Evolutionary conservation across 495 filamentous ascomycete species (phyloP), one percentile per base, ranked within the genome.

Genomic region (Penicillium verhagenii): DNA sequence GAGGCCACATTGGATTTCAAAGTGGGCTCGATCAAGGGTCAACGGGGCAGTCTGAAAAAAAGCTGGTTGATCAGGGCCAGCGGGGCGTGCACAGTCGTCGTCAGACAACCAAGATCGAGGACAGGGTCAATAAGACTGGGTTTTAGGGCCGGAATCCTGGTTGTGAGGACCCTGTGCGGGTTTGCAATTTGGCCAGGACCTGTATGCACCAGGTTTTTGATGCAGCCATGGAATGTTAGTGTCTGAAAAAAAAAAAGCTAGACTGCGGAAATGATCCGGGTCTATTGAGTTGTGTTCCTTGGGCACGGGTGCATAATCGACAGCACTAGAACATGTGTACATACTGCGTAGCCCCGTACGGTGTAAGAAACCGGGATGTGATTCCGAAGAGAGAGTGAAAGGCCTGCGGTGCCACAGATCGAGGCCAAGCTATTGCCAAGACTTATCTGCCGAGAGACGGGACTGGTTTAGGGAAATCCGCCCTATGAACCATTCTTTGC

Each of bases 21-120:
- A 45, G 42, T 45, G 42, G 42, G 26, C 11, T 45, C 4, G 21
- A 2, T 45, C 23, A 45, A 16, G 42, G 42, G 42, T 48, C 26
- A 33, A n/a, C 21, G 28, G 46, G 46, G 46, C 3, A 5, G 4
- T 48, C 16, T 21, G 16, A 6, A 33, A 35, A 33, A 35, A 29
- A 51, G 37, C 42, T 31, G 33, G 39, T 24, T 23, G 43, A 53
- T 59, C 59, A 62, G 52, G 59, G 54, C 18, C 26, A 44, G 28
- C 29, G 59, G 60, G 53, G 50, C 53, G 23, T 45, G 14, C 7
- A 54, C 35, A 50, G 47, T 52, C 59, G 55, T 64, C 58, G 58
- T 64, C 58, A 61, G 52, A 48, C 55, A 44, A 56, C 58, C 61
- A 59, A 58, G 24, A 50, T 50, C 20, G 21, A 21, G 38, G 9